Evolutionary conservation across 2,329 filamentous ascomycete species (phyloP).

Genomic region (Colletotrichum salicis): DNA sequence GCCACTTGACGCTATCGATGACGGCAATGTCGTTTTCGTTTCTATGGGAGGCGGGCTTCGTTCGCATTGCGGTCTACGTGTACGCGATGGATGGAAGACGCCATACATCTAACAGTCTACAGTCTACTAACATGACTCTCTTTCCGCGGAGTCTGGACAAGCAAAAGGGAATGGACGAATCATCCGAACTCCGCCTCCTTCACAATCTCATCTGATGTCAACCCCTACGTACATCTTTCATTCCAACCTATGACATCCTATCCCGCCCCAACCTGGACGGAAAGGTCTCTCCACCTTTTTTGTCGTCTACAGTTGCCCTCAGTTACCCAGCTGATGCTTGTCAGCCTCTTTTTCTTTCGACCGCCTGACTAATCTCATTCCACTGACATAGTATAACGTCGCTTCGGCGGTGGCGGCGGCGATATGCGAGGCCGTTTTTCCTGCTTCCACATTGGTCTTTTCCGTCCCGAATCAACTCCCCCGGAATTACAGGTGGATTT

Average conservation of each 20-base stretch:
- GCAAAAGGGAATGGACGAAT: too few relatives aligned
- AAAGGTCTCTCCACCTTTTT: neutral
- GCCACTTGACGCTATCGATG: neutral
- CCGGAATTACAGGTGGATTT: neutral
- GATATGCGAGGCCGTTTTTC: neutral
- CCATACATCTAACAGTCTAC: too few relatives aligned
- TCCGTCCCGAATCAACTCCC: neutral
- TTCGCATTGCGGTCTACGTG: neutral
- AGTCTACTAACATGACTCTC: neutral
- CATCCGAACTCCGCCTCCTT: neutral
- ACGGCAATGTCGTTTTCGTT: neutral
- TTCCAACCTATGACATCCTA: neutral
- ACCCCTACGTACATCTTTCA: neutral
- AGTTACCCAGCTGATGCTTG: neutral
- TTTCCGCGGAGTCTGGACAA: too few relatives aligned
- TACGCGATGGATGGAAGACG: too few relatives aligned
- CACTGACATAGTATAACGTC: neutral
- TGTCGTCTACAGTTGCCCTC: neutral
- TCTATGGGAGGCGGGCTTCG: neutral
- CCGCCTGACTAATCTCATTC: neutral
- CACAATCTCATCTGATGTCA: neutral
- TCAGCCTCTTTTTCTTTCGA: neutral
- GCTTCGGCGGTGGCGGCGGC: too few relatives aligned
- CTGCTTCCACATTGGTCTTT: neutral
- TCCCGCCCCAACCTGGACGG: conserved; percentile 4